These are phyloP conservation scores for Rubus parviflorus DNA, from an alignment of 306 rosid genomes.

Conservation along the genomic window DNA sequence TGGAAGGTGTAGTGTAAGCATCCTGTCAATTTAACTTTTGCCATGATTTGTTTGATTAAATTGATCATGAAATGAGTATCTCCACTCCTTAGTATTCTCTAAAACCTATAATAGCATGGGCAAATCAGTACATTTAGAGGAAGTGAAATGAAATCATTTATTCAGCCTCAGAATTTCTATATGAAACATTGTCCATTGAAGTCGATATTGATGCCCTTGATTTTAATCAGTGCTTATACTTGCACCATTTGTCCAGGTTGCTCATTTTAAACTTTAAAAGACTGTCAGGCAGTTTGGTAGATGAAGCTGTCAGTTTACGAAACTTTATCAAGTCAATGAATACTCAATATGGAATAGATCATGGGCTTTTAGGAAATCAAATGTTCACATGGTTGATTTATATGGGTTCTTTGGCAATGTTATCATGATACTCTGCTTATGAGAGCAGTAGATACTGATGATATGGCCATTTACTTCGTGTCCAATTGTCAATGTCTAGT, in stretches of 20 bases:
- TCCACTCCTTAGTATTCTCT: not conserved
- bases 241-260: not conserved
- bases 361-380: not conserved
- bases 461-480: not conserved
- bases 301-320: constrained; percentile 5
- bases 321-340: not conserved
- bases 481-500: not conserved
- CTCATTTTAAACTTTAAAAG: not conserved
- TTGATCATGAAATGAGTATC: constrained; percentile 20
- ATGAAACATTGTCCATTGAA: not conserved
- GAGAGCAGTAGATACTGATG: not conserved
- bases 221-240: not conserved
- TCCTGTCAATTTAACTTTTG: constrained; percentile 33
- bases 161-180: not conserved
- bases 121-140: not conserved
- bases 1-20: constrained; percentile 98
- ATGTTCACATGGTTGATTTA: not conserved
- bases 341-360: not conserved
- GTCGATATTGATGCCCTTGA: not conserved
- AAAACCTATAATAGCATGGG: not conserved
- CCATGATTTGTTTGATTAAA: constrained; percentile 9
- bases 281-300: not conserved
- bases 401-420: constrained; percentile 1
- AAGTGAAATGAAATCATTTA: constrained; percentile 5
- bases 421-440: not conserved